Evolutionary conservation across 768 basidiomycete genomes (phyloP), one percentile per base, ranked within the genome.

Genomic region (Harrya chromipes): DNA sequence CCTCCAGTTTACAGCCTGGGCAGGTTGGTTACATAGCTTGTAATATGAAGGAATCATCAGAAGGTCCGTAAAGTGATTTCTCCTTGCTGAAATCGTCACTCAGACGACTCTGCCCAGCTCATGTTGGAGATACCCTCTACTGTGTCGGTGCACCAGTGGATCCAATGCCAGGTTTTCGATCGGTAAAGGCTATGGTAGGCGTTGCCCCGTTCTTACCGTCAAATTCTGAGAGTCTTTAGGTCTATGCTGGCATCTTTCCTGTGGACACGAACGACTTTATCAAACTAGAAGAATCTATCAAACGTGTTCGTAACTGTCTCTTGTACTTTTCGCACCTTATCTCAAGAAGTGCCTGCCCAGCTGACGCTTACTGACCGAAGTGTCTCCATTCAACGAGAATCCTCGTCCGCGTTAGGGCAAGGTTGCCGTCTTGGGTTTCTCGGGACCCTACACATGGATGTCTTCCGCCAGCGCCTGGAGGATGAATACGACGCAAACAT

Each of bases 1-100:
- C 85, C 0, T 72, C 72, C 11, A 76, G 74, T 47, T 70, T 93
- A 40, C 76, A 78, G 48, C 80, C 87, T 31, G 90, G 90, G 6
- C 90, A 93, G 69, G 91, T 93, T 16, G 90, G 91, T 14, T 94
- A 83, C 61, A 79, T 91, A 49, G 88, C 92, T 1, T 98, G 95
- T 68, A 95, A 94, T 63, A 98, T 99, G 95, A 99, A 97, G 67
- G 88, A 97, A 58, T 89, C 90, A 10, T 82, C 88, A 13, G 93
- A 98, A 75, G 94, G 94, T 93, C 48, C 37, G 63, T 43, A 31
- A 13, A 31, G 12, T 13, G 24, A 1, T 10, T 6, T 27, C 35
- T 43, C 24, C 8, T n/a, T 12, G 9, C n/a, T 14, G 11, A 26
- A 34, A n/a, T 33, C 35, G 11, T 26, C 12, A 12, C 37, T 53